These are phyloP conservation scores for Ophiostoma pallidulum DNA, from an alignment of 2,329 filamentous ascomycete genomes.

Conservation along the genomic window DNA sequence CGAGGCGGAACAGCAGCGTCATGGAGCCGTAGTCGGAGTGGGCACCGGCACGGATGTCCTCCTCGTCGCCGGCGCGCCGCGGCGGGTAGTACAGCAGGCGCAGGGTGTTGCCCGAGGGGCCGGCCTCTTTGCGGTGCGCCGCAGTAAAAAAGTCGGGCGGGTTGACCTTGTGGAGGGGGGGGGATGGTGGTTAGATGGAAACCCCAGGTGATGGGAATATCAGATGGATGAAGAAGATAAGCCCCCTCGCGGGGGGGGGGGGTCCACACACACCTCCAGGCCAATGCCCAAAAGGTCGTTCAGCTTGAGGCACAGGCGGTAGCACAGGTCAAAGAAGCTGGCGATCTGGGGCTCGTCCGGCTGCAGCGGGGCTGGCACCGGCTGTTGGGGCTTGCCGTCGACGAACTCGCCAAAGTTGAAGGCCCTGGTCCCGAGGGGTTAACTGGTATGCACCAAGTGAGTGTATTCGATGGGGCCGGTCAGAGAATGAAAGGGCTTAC, in stretches of 20 bases:
- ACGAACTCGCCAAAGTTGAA: conserved; percentile 85
- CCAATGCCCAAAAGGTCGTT: conserved; percentile 71
- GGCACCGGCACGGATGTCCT: conserved; percentile 76
- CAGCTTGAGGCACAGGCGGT: conserved; percentile 61
- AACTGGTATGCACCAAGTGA: too few species aligned
- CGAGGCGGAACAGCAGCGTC: conserved; percentile 74
- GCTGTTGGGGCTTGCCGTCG: conserved; percentile 61
- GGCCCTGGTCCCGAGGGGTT: conserved; percentile 46
- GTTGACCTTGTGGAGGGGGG: too few species aligned
- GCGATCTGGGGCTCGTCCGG: conserved; percentile 51
- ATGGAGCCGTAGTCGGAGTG: conserved; percentile 78
- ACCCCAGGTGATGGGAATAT: too few species aligned
- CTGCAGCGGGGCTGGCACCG: conserved; percentile 57
- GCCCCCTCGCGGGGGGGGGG: too few species aligned
- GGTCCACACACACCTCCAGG: too few species aligned
- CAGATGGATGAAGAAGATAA: too few species aligned
- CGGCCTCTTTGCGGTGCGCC: conserved; percentile 36
- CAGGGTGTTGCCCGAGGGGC: conserved; percentile 49
- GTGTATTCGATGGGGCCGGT: too few species aligned
- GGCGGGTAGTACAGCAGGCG: conserved; percentile 67
- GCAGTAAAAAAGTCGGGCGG: conserved; percentile 45
- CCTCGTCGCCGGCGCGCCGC: conserved; percentile 30
- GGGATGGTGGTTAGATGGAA: too few species aligned
- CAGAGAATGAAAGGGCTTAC: conserved; percentile 38
- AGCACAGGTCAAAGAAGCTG: conserved; percentile 61